Evolutionary conservation across 1,284 basidiomycete species (phyloP), one percentile per base, ranked within the genome.

Genomic region (Microbotryomycetes sp.): DNA sequence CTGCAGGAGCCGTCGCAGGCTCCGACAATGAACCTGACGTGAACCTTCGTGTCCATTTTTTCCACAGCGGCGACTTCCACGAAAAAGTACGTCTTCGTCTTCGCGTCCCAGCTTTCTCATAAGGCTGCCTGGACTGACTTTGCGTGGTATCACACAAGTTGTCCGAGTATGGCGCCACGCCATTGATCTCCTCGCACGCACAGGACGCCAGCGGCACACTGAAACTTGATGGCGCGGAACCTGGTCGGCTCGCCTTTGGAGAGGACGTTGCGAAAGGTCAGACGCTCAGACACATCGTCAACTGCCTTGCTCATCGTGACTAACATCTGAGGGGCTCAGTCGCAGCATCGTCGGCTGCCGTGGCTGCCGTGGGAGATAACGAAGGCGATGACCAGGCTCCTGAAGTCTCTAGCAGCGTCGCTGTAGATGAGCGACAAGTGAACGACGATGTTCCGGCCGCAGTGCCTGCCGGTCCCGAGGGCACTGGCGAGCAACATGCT

Each of bases 51-150:
- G n/a, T n/a, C n/a, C n/a, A n/a, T n/a, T n/a, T n/a, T n/a, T 66
- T 66, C 32, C 64, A n/a, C 14, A 52, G 50, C 25, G 30, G 30
- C 2, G 50, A 52, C 4, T 25, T 30, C 9, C 50, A n/a, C 50
- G 30, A 52, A 14, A 52, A 52, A 16, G 36, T 42, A 42, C 9
- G 36, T 9, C 19, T 42, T 42, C n/a, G n/a, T n/a, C n/a, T n/a
- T n/a, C n/a, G n/a, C n/a, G n/a, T n/a, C n/a, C n/a, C n/a, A n/a
- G n/a, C n/a, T n/a, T n/a, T n/a, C n/a, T n/a, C n/a, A n/a, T 28
- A 49, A 19, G 47, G 14, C 23, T 28, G 14, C 47, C 23, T 49
- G 23, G 47, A 49, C 14, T 12, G 47, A 26, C 12, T 23, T 49
- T 9, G 3, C 15, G 47, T 28, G 47, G 47, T 16, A 12, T 12